Percentiles rank a stretch among this genome's conserved stretches.
phyloP scores from a whole-genome alignment of 805 yeast species.

The Zygosaccharomyces bailii region DNA sequence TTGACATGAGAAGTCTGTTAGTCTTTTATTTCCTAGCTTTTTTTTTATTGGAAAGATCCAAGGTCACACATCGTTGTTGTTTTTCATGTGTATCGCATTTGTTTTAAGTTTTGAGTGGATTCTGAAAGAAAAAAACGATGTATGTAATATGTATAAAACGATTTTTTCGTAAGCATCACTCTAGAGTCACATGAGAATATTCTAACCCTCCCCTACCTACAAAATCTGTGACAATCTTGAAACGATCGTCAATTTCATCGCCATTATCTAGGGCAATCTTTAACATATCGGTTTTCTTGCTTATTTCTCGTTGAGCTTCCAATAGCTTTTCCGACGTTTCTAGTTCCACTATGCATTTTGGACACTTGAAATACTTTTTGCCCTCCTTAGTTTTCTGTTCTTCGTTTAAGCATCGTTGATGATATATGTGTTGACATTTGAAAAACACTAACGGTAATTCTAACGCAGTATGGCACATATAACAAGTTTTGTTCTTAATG shows the following conservation, averaged over 20 bases:
- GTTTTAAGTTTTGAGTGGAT: conserved; percentile 14
- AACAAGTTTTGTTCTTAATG: conserved; percentile 60
- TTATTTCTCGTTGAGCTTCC: conserved; percentile 56
- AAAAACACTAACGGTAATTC: conserved; percentile 82
- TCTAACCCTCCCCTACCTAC: conserved; percentile 88
- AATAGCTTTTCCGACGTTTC: conserved; percentile 62
- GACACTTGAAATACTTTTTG: conserved; percentile 49
- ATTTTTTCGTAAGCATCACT: too few relatives aligned
- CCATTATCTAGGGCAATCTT: conserved; percentile 49
- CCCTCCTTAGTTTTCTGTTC: conserved; percentile 30
- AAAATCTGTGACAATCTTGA: conserved; percentile 74
- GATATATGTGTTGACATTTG: conserved; percentile 82
- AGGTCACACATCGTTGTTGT: not conserved
- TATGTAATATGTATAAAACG: not conserved
- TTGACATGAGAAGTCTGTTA: not conserved
- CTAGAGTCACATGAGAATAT: conserved; percentile 21
- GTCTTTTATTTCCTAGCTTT: conserved; percentile 6
- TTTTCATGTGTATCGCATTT: conserved; percentile 2
- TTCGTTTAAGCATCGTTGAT: conserved; percentile 69
- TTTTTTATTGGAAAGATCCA: not conserved
- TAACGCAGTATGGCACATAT: conserved; percentile 58
- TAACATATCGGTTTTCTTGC: conserved; percentile 63
- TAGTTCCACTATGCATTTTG: conserved; percentile 67
- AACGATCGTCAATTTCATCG: conserved; percentile 52
- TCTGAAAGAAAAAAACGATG: not conserved